Evolutionary conservation across 176 grass and related monocot genomes (phyloP).

Genomic region (Tillandsia fasciculata): DNA sequence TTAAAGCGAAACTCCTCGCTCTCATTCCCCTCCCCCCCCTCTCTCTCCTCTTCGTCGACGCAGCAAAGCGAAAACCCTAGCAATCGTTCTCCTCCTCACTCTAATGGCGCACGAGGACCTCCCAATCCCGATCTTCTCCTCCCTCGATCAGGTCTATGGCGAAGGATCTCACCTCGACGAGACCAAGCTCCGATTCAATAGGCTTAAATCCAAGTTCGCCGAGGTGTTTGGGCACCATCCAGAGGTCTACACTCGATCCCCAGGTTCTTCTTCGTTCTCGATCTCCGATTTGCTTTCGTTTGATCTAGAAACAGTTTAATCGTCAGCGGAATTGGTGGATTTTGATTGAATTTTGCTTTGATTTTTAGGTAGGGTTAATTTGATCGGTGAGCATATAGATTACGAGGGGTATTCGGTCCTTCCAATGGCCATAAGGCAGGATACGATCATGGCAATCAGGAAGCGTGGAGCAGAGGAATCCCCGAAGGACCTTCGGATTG

Average conservation of each 20-base stretch:
- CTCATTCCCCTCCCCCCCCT: too few relatives aligned
- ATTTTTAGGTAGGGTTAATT: slow-evolving; percentile 75
- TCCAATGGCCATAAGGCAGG: slow-evolving; percentile 94
- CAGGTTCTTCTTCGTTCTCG: slow-evolving; percentile 25
- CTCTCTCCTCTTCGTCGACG: too few relatives aligned
- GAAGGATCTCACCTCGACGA: slow-evolving; percentile 52
- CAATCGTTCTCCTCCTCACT: slow-evolving; percentile 38
- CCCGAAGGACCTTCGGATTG: slow-evolving; percentile 42
- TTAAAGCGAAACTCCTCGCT: too few relatives aligned
- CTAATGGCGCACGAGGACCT: slow-evolving; percentile 21
- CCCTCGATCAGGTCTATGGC: slow-evolving; percentile 64
- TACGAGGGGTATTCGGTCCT: slow-evolving; percentile 90
- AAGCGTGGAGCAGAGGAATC: slow-evolving; percentile 22
- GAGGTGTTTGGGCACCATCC: slow-evolving; percentile 39
- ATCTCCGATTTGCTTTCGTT: not conserved
- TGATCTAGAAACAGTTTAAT: not conserved
- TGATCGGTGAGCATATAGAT: slow-evolving; percentile 96
- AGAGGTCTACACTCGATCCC: slow-evolving; percentile 62
- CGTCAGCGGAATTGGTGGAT: not conserved
- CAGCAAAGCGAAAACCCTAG: not conserved
- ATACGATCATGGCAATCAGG: slow-evolving; percentile 83
- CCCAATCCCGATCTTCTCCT: slow-evolving; percentile 43
- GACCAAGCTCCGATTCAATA: slow-evolving; percentile 59
- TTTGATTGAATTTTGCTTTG: not conserved
- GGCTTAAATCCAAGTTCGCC: slow-evolving; percentile 56